A percentile compares a stretch with the other conserved stretches of the same genome.
Evolutionary conservation across 176 grass and related monocot genomes (phyloP).

Genomic region (Guadua angustifolia): DNA sequence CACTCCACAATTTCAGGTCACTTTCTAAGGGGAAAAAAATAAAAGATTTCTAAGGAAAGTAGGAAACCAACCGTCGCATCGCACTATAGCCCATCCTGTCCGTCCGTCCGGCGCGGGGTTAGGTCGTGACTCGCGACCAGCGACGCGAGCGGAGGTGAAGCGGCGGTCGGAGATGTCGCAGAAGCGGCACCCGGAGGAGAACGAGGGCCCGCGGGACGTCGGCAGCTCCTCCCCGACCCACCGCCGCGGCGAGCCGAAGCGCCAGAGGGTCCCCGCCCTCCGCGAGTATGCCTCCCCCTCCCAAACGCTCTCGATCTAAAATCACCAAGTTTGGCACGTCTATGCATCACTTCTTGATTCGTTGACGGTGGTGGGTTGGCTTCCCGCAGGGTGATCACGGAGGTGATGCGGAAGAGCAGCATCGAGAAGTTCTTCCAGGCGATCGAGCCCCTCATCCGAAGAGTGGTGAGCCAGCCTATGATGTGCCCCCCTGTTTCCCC

Average conservation of each 20-base stretch:
- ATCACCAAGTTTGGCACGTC: neutral
- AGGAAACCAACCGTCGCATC: neutral
- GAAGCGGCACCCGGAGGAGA: constrained; percentile 75
- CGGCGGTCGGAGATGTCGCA: constrained; percentile 62
- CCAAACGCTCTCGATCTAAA: neutral
- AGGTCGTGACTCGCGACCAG: constrained; percentile 41
- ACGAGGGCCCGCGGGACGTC: neutral
- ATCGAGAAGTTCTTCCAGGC: constrained; percentile 55
- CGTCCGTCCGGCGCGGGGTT: constrained; percentile 27
- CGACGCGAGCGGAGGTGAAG: constrained; percentile 1
- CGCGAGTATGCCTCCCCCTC: constrained; percentile 44
- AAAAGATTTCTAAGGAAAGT: neutral
- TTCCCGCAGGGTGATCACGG: constrained; percentile 51
- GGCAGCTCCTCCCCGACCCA: constrained; percentile 29
- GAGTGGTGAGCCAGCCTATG: constrained; percentile 47
- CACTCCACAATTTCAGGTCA: neutral
- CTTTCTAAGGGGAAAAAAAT: neutral
- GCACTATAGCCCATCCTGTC: neutral
- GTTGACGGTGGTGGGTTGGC: neutral
- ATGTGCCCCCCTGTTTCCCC: neutral
- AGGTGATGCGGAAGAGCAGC: constrained; percentile 60
- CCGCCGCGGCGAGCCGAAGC: constrained; percentile 49
- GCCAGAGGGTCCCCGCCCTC: constrained; percentile 58
- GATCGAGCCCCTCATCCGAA: constrained; percentile 57
- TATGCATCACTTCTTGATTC: constrained; percentile 8